These are phyloP conservation scores for Penicillium concentricum DNA, from an alignment of 2,329 filamentous ascomycete genomes.

Conservation along the genomic window DNA sequence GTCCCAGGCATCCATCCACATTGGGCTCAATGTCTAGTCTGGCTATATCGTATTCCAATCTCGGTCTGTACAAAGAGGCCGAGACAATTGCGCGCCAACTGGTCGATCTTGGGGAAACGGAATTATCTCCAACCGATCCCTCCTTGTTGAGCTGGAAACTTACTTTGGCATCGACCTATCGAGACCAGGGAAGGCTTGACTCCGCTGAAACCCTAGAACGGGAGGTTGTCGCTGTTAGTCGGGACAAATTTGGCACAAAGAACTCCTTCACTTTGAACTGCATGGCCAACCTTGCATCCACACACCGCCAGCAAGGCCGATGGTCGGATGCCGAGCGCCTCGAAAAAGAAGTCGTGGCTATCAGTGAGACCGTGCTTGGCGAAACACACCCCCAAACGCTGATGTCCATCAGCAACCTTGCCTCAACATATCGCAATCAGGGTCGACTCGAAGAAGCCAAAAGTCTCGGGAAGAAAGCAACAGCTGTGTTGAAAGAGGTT, in stretches of 20 bases:
- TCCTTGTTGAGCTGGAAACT: slow-evolving; percentile 15
- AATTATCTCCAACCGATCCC: background rate
- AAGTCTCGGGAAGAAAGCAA: slow-evolving; percentile 9
- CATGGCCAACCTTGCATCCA: slow-evolving; percentile 17
- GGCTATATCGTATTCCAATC: slow-evolving; percentile 13
- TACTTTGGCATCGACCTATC: slow-evolving; percentile 11
- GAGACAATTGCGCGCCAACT: slow-evolving; percentile 6
- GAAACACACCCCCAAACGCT: slow-evolving; percentile 16
- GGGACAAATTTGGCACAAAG: slow-evolving; percentile 1
- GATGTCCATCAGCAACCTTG: slow-evolving; percentile 18
- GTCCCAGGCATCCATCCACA: slow-evolving; percentile 5
- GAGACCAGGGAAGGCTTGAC: slow-evolving; percentile 10
- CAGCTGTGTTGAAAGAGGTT: slow-evolving; percentile 1
- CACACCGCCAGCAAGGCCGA: slow-evolving; percentile 11
- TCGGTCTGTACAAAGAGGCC: slow-evolving; percentile 13
- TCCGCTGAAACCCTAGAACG: slow-evolving; percentile 8
- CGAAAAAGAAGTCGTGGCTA: slow-evolving; percentile 11
- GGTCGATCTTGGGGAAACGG: slow-evolving; percentile 3
- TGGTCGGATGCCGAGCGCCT: slow-evolving; percentile 15
- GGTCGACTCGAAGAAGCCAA: slow-evolving; percentile 14
- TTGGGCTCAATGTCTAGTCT: slow-evolving; percentile 12
- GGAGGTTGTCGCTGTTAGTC: slow-evolving; percentile 7
- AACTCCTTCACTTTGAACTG: slow-evolving; percentile 11
- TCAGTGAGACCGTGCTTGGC: slow-evolving; percentile 7
- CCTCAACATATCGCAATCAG: slow-evolving; percentile 11